A percentile compares a stretch with the other conserved stretches of the same genome.
These are phyloP conservation scores for Alternaria novae-zelandiae DNA, from an alignment of 2,329 filamentous ascomycete species.

Conservation along the genomic window DNA sequence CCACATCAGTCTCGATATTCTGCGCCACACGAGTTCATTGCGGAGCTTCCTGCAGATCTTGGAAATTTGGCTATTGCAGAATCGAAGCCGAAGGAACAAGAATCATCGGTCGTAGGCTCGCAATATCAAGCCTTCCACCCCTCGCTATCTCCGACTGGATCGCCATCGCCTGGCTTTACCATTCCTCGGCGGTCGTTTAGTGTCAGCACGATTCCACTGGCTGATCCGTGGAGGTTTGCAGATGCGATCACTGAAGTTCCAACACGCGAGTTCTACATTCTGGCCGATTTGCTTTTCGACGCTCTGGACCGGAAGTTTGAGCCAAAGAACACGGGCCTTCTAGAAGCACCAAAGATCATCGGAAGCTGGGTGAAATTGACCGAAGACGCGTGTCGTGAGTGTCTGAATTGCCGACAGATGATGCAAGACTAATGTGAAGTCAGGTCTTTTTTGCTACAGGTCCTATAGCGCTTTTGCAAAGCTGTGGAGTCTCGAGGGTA, in stretches of 20 bases:
- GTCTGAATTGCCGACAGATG: neutral
- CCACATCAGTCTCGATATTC: conserved; percentile 15
- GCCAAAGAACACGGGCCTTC: conserved; percentile 42
- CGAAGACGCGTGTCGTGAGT: conserved; percentile 38
- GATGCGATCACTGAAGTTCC: conserved; percentile 41
- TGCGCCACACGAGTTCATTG: conserved; percentile 37
- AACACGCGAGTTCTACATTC: conserved; percentile 45
- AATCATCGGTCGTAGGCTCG: conserved; percentile 8
- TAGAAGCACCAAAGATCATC: conserved; percentile 44
- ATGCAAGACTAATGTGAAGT: neutral
- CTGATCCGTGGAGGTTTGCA: conserved; percentile 46
- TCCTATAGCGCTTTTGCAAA: conserved; percentile 38
- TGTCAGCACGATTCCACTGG: conserved; percentile 31
- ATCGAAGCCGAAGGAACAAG: conserved; percentile 16
- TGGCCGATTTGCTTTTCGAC: conserved; percentile 46
- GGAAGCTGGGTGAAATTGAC: conserved; percentile 39
- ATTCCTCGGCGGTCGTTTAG: conserved; percentile 40
- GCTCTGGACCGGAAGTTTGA: conserved; percentile 42
- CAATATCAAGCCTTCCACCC: conserved; percentile 41
- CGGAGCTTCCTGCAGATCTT: conserved; percentile 44
- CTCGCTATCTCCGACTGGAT: conserved; percentile 15
- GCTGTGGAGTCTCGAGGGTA: conserved; percentile 42
- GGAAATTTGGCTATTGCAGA: conserved; percentile 32
- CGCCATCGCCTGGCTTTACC: conserved; percentile 30
- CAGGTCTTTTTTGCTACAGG: conserved; percentile 39